Percentiles rank a stretch among this genome's conserved stretches.
Evolutionary conservation across 2,329 filamentous ascomycete genomes (phyloP).

Genomic region (Penicillium sp.): DNA sequence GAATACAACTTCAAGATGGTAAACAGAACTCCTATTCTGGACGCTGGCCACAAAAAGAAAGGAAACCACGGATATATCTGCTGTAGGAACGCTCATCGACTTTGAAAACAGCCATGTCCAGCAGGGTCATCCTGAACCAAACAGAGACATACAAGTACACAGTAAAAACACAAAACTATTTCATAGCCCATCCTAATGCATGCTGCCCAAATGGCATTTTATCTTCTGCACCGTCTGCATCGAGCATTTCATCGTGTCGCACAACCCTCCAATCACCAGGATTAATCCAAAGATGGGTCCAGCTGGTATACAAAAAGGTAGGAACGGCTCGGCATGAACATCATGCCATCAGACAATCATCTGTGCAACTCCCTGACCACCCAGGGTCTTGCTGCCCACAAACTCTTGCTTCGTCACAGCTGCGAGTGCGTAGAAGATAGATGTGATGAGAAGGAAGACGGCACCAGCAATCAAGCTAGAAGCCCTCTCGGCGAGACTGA

Average conservation of each 20-base stretch:
- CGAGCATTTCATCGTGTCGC: conserved; percentile 19
- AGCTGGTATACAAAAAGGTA: background rate
- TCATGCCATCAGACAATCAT: conserved; percentile 74
- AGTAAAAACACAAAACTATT: conserved; percentile 13
- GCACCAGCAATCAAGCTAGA: conserved; percentile 83
- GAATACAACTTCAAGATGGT: background rate
- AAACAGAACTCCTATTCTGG: conserved; percentile 1
- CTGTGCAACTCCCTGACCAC: conserved; percentile 88
- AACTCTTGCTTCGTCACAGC: conserved; percentile 46
- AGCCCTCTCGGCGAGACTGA: conserved; percentile 64
- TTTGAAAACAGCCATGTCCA: conserved; percentile 8
- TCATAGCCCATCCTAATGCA: conserved; percentile 23
- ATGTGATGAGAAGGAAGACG: conserved; percentile 73
- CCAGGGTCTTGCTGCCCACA: conserved; percentile 81
- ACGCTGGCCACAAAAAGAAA: background rate
- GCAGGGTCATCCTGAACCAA: conserved; percentile 2
- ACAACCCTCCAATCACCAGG: conserved; percentile 3
- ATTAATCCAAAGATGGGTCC: background rate
- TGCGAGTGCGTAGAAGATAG: conserved; percentile 66
- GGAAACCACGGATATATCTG: conserved; percentile 3
- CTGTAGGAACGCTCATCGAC: conserved; percentile 7
- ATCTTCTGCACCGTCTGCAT: conserved; percentile 14
- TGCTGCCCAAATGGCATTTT: conserved; percentile 10
- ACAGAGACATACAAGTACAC: conserved; percentile 23
- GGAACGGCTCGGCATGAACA: background rate